These are phyloP conservation scores for Penicillium cosmopolitanum DNA, from an alignment of 495 filamentous ascomycete genomes.

Conservation along the genomic window DNA sequence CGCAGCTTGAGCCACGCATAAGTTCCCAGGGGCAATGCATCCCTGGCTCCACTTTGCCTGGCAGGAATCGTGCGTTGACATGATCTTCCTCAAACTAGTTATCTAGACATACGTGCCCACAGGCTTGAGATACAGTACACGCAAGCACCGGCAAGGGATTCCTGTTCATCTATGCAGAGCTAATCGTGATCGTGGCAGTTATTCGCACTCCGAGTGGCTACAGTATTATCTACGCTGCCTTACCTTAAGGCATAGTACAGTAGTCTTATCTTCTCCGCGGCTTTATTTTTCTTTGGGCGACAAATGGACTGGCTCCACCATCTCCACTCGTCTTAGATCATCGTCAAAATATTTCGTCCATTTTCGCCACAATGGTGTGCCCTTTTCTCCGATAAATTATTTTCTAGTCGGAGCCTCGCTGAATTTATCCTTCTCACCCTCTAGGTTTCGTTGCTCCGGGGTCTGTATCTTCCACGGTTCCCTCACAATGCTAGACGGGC, in stretches of 20 bases:
- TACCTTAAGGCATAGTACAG: too few species aligned
- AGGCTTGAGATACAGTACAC: conserved; percentile 16
- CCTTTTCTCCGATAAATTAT: conserved; percentile 9
- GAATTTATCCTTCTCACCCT: not conserved
- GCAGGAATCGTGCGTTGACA: conserved; percentile 7
- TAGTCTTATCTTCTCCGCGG: not conserved
- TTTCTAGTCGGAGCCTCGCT: not conserved
- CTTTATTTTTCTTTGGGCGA: conserved; percentile 7
- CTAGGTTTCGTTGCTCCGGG: not conserved
- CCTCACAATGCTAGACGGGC: conserved; percentile 21
- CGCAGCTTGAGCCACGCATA: not conserved
- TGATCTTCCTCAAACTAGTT: not conserved
- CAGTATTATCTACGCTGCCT: not conserved
- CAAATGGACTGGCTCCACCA: conserved; percentile 14
- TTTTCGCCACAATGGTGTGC: conserved; percentile 26
- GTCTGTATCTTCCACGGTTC: not conserved
- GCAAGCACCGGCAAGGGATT: conserved; percentile 20
- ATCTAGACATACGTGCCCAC: not conserved
- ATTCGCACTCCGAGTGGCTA: not conserved
- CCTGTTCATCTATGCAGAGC: not conserved
- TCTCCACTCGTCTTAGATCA: conserved; percentile 20
- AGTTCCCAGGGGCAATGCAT: conserved; percentile 4
- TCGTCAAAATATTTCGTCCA: conserved; percentile 18
- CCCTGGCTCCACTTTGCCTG: conserved; percentile 11
- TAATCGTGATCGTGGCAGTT: not conserved